Evolutionary conservation across 345 rosid genomes (phyloP).

Genomic region (Balakata baccata): DNA sequence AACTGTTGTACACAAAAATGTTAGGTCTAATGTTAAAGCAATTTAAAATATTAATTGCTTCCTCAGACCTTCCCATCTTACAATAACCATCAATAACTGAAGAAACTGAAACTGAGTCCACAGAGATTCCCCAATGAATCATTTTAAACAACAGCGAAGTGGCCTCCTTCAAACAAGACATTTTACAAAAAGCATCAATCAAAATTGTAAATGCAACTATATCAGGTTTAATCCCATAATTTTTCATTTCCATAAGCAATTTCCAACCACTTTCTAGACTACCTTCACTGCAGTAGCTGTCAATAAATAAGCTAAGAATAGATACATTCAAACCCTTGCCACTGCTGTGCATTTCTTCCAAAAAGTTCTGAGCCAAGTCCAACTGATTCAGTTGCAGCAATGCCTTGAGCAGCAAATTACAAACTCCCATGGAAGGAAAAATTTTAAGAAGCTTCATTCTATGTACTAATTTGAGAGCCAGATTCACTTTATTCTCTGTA

Average conservation of each 20-base stretch:
- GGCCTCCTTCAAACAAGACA: slow-evolving; percentile 38
- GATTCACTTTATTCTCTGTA: slow-evolving; percentile 28
- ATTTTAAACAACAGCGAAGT: slow-evolving; percentile 44
- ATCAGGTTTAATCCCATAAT: slow-evolving; percentile 40
- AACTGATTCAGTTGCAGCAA: slow-evolving; percentile 24
- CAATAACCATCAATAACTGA: slow-evolving; percentile 45
- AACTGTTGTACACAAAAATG: slow-evolving; percentile 49
- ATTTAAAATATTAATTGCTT: slow-evolving; percentile 42
- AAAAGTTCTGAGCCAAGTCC: slow-evolving; percentile 42
- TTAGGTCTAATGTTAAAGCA: slow-evolving; percentile 35
- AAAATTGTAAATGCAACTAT: slow-evolving; percentile 43
- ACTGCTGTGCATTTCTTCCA: slow-evolving; percentile 37
- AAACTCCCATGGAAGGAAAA: slow-evolving; percentile 43
- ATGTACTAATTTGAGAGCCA: slow-evolving; percentile 32
- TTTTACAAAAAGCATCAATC: slow-evolving; percentile 40
- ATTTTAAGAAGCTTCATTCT: slow-evolving; percentile 30
- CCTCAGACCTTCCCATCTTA: slow-evolving; percentile 36
- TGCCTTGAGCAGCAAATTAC: slow-evolving; percentile 36
- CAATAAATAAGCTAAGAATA: slow-evolving; percentile 38
- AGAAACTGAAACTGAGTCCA: slow-evolving; percentile 44
- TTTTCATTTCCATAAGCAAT: slow-evolving; percentile 42
- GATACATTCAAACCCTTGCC: slow-evolving; percentile 38
- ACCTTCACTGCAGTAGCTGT: slow-evolving; percentile 35
- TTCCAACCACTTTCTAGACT: slow-evolving; percentile 39
- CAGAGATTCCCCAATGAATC: slow-evolving; percentile 34